Evolutionary conservation across 768 basidiomycete species (phyloP).

Genomic region (Xerocomellus chrysenteron): DNA sequence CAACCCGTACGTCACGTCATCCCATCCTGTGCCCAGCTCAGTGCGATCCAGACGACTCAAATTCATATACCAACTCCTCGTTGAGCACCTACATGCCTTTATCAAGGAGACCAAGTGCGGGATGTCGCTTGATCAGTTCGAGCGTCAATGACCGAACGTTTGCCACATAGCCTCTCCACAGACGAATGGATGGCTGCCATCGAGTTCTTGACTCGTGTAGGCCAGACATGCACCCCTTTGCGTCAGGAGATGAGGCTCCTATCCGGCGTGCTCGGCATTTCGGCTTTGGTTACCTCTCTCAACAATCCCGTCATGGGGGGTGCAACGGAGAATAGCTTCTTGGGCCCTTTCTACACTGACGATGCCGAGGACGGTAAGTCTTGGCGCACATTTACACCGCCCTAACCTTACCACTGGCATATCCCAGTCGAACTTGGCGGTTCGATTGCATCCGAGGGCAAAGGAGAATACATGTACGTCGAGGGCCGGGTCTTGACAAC

Average conservation of each 20-base stretch:
- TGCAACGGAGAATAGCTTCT: slow-evolving; percentile 72
- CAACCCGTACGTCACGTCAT: slow-evolving; percentile 36
- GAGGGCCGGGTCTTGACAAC: slow-evolving; percentile 64
- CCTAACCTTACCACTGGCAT: background rate
- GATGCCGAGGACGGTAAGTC: slow-evolving; percentile 69
- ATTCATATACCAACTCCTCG: slow-evolving; percentile 51
- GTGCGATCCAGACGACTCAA: slow-evolving; percentile 35
- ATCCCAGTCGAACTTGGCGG: slow-evolving; percentile 60
- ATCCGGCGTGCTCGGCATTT: slow-evolving; percentile 79
- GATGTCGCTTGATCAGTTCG: background rate
- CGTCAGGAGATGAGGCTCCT: slow-evolving; percentile 82
- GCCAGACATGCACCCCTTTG: slow-evolving; percentile 69
- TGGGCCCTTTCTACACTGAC: slow-evolving; percentile 82
- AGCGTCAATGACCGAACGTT: background rate
- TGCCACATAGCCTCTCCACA: slow-evolving; percentile 53
- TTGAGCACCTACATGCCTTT: slow-evolving; percentile 73
- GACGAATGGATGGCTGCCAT: slow-evolving; percentile 87
- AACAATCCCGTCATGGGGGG: slow-evolving; percentile 64
- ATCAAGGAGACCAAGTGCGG: slow-evolving; percentile 63
- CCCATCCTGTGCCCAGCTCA: background rate
- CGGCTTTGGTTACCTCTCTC: slow-evolving; percentile 69
- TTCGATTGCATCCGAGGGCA: slow-evolving; percentile 84
- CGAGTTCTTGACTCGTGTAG: slow-evolving; percentile 72
- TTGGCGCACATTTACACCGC: background rate
- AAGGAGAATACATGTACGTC: slow-evolving; percentile 82